phyloP scores from a whole-genome alignment of 495 filamentous ascomycete species.

The Hypoxylon lienhwacheense region DNA sequence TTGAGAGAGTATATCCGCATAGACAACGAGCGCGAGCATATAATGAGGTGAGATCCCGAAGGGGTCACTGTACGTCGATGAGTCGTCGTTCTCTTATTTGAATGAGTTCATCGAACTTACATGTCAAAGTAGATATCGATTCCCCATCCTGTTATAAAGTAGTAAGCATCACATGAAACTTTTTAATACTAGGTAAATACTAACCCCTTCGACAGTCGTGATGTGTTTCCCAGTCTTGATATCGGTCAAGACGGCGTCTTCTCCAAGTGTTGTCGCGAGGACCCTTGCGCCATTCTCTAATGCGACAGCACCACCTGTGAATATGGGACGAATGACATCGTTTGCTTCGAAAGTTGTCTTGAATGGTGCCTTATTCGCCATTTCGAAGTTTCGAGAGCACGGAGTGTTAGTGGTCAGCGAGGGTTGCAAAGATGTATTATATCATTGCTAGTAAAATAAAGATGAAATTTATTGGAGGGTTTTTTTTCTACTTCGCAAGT shows the following conservation, averaged over 20 bases:
- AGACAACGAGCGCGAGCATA: conserved; percentile 89
- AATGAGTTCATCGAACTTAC: conserved; percentile 49
- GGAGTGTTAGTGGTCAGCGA: conserved; percentile 1
- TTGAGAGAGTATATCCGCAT: conserved; percentile 87
- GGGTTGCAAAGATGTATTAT: neutral
- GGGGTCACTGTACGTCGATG: conserved; percentile 68
- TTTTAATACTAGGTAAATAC: conserved; percentile 41
- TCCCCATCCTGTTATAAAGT: conserved; percentile 77
- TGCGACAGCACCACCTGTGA: conserved; percentile 85
- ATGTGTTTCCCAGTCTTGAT: conserved; percentile 80
- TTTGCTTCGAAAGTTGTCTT: conserved; percentile 85
- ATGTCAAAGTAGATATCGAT: conserved; percentile 78
- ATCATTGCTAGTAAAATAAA: conserved; percentile 15
- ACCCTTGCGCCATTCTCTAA: conserved; percentile 80
- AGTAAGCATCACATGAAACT: neutral
- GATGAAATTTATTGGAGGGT: conserved; percentile 36
- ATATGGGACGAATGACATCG: conserved; percentile 85
- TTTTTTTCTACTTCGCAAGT: too few species aligned
- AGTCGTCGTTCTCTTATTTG: conserved; percentile 7
- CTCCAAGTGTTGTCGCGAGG: conserved; percentile 81
- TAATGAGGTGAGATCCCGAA: conserved; percentile 79
- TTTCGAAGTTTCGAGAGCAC: conserved; percentile 22
- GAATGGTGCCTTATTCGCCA: conserved; percentile 54
- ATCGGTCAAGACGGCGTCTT: conserved; percentile 87
- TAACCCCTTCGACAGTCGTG: conserved; percentile 84